Evolutionary conservation across 768 basidiomycete species (phyloP).

Genomic region (Lactarius trivialis): DNA sequence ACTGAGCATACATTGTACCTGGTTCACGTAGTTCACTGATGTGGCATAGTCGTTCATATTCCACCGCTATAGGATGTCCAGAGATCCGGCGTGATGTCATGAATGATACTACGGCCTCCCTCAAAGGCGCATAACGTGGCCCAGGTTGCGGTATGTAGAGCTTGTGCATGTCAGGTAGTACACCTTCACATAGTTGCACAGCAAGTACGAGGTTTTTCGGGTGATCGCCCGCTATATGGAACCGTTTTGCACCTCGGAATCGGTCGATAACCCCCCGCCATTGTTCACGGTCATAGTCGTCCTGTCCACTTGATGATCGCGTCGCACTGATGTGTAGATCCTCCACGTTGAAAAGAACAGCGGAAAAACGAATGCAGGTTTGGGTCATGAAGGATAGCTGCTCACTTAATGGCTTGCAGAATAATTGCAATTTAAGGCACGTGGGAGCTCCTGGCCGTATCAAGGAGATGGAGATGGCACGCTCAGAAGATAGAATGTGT

Average conservation of each 20-base stretch:
- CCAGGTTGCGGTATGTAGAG: neutral
- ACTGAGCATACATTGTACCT: neutral
- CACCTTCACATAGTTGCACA: neutral
- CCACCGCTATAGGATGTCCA: neutral
- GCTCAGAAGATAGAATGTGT: neutral
- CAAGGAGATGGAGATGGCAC: neutral
- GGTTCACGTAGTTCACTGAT: neutral
- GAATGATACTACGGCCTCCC: neutral
- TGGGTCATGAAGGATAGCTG: neutral
- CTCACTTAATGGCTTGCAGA: neutral
- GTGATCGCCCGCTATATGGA: neutral
- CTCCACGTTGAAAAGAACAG: neutral
- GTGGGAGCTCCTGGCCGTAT: neutral
- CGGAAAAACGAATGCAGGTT: neutral
- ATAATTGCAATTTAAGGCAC: neutral
- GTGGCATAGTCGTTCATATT: neutral
- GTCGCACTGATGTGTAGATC: neutral
- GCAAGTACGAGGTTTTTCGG: neutral
- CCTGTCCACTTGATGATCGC: neutral
- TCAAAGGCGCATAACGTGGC: neutral
- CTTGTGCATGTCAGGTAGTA: neutral
- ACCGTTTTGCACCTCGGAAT: neutral
- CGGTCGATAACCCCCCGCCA: no score
- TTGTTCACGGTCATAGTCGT: no score
- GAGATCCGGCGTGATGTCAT: neutral